These are phyloP conservation scores for Verticillium zaregamsianum DNA, from an alignment of 2,329 filamentous ascomycete genomes.

Conservation along the genomic window DNA sequence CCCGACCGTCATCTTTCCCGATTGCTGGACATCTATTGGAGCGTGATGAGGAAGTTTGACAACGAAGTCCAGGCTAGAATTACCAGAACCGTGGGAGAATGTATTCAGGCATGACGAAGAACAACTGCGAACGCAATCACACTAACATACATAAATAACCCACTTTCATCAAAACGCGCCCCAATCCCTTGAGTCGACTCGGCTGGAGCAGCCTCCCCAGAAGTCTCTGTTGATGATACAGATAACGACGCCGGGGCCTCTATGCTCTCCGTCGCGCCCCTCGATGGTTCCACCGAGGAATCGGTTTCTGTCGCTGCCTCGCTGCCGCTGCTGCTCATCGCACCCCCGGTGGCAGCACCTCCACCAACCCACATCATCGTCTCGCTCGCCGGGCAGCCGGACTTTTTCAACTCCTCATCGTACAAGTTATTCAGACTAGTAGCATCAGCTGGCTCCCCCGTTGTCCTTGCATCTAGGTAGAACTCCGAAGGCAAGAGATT, in stretches of 20 bases:
- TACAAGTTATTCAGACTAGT: not conserved
- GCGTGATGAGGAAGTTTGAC: no score
- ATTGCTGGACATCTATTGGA: no score
- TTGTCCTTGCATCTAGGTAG: not conserved
- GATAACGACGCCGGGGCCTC: no score
- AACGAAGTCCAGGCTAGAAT: no score
- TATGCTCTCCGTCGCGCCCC: no score
- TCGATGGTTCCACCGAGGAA: not conserved
- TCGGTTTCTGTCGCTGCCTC: not conserved
- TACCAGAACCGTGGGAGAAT: no score
- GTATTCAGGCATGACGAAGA: no score
- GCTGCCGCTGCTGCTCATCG: not conserved
- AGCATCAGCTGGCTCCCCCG: not conserved
- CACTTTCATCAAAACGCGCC: not conserved
- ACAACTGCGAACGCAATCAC: not conserved
- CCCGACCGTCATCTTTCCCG: no score
- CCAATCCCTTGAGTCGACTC: not conserved
- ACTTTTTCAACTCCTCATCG: not conserved
- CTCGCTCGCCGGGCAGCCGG: not conserved
- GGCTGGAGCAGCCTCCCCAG: not conserved
- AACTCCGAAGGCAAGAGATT: not conserved
- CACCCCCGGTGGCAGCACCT: not conserved
- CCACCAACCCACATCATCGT: slow-evolving; percentile 2
- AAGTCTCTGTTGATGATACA: not conserved
- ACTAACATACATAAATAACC: not conserved